Evolutionary conservation across 140 eudicot genomes (phyloP), one percentile per base, ranked within the genome.

Genomic region (Bidens hawaiensis): DNA sequence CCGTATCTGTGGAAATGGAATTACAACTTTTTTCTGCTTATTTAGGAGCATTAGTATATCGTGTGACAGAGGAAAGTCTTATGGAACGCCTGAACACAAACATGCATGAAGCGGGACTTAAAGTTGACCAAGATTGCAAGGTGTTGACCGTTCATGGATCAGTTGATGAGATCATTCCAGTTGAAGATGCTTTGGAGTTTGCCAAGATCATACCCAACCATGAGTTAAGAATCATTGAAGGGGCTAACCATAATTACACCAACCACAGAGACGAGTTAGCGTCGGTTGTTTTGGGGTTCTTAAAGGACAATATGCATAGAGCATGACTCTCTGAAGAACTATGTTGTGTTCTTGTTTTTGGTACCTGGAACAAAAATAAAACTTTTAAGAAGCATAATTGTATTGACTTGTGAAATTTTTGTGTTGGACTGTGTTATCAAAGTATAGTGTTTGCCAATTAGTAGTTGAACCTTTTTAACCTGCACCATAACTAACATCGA

Each of bases 71-170:
- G 42, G 87, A 77, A 63, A 80, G 85, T 70, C 46, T 88, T 49
- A 60, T 60, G 83, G 94, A 88, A 40, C 86, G 95, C 55, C 41
- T 84, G 51, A 87, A 80, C 57, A 82, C 93, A 17, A 78, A 82
- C 76, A 84, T 91, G 93, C 85, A 72, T 43, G 89, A 87, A 72
- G 91, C 89, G 0, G 79, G 85, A 76, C 89, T 77, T 58, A 70
- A 57, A 59, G 81, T 88, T 27, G 76, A 75, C 71, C 51, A 75
- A 74, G 47, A 58, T 24, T 66, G 71, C 75, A 85, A 79, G 82
- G 96, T 87, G 9, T 62, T 84, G 76, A 90, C 86, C 16, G 78
- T 90, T 30, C 96, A 90, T 74, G 97, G 97, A 48, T 83, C 97
- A 15, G 83, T 43, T 2, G 97, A 90, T 75, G 90, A 91, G 70